phyloP scores from a whole-genome alignment of 176 grass and related monocot genomes.

The Leersia perrieri region DNA sequence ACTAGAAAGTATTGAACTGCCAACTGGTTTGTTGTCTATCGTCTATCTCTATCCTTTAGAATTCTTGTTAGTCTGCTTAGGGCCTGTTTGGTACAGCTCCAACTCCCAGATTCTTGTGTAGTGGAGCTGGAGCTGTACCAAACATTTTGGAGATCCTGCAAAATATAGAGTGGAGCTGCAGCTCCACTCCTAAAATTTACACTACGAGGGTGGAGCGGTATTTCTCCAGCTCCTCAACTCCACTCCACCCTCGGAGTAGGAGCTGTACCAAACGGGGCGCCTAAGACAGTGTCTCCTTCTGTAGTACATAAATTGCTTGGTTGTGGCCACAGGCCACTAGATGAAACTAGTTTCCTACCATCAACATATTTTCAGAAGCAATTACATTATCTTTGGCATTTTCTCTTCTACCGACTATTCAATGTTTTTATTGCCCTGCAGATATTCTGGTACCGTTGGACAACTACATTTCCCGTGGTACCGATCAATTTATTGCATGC shows the following conservation, averaged over 20 bases:
- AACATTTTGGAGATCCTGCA: no score
- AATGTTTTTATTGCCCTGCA: slow-evolving; percentile 30
- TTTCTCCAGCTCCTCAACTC: no score
- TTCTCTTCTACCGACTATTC: neutral
- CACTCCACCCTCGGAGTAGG: no score
- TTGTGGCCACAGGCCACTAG: neutral
- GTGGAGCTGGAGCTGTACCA: no score
- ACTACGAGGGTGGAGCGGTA: no score
- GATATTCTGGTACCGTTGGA: slow-evolving; percentile 96
- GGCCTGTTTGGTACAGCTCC: no score
- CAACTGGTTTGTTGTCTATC: neutral
- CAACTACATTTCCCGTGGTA: slow-evolving; percentile 84
- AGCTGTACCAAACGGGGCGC: no score
- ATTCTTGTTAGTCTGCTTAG: neutral
- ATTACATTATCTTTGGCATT: neutral
- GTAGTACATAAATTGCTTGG: neutral
- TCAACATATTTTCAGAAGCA: neutral
- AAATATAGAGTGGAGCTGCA: no score
- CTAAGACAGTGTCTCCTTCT: neutral
- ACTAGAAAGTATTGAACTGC: no score
- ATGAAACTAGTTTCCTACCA: neutral
- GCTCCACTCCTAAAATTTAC: no score
- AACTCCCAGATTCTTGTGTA: no score
- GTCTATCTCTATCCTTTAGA: neutral
- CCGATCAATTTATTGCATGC: slow-evolving; percentile 69